Evolutionary conservation across 257 asterid genomes (phyloP), one percentile per base, ranked within the genome.

Genomic region (Solanum medicagineum): DNA sequence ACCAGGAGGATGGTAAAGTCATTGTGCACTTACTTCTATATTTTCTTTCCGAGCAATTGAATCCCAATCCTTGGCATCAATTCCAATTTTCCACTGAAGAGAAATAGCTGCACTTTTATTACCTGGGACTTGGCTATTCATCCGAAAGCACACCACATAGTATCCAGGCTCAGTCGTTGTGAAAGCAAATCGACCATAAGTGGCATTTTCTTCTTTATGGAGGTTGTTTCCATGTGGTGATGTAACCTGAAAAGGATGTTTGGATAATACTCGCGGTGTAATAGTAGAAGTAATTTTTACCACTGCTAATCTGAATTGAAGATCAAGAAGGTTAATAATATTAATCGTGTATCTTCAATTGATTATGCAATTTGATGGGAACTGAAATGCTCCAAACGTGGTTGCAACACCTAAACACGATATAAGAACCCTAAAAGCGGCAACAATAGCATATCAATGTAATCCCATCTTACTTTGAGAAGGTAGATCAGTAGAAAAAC

Each of bases 21-120:
- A 26, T 40, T 65, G 79, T 66, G 56, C 54, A 84, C 88, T 86
- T 89, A 91, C 99, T 90, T 95, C 93, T 16, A 96, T 91, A 83
- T 95, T 92, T 74, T 96, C 98, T 92, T 96, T 96, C 91, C 65
- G 92, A 29, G 99, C 98, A 86, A 96, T 95, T 5, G 98, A 88
- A 17, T 93, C 96, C 97, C 97, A 96, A 89, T 95, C 98, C 89
- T 92, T 94, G 0, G 98, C 88, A 66, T 95, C 93, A 82, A 96
- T 88, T 75, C 99, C 99, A 9, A 90, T 92, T 90, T 88, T 94
- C 98, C 98, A 96, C 85, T 92, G 97, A 53, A 96, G 84, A 80
- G 97, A 95, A 85, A 96, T 89, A 6, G 93, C 91, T 66, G 87
- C 93, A 73, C 82, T 87, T 87, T 90, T 93, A 84, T 86, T 94